These are phyloP conservation scores for Gossypioides kirkii DNA, from an alignment of 345 rosid species.

Conservation along the genomic window DNA sequence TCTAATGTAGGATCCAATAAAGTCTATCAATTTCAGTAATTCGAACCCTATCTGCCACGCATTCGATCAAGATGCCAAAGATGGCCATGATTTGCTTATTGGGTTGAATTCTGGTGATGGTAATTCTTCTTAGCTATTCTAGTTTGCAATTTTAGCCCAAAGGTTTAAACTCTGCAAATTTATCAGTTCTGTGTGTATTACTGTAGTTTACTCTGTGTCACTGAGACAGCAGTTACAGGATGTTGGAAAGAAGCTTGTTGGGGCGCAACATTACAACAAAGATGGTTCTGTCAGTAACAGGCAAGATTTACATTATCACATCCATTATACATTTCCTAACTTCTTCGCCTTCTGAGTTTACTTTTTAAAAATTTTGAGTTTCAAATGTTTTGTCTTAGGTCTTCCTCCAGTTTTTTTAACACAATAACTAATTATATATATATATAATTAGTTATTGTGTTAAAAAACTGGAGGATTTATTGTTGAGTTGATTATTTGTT, in stretches of 20 bases:
- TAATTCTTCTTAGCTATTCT: conserved; percentile 27
- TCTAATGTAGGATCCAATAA: conserved; percentile 84
- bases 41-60: conserved; percentile 94
- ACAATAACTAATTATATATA: no score
- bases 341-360: not conserved
- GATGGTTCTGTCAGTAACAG: conserved; percentile 90
- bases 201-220: conserved; percentile 93
- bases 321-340: not conserved
- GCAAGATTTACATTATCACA: conserved; percentile 35
- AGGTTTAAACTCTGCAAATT: conserved; percentile 21
- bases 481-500: no score
- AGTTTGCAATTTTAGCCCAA: conserved; percentile 14
- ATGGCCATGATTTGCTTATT: conserved; percentile 95
- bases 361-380: not conserved
- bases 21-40: conserved; percentile 92
- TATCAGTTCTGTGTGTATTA: conserved; percentile 27
- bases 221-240: conserved; percentile 98
- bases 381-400: not conserved
- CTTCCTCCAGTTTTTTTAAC: no score
- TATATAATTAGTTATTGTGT: no score
- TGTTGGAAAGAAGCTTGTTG: conserved; percentile 90
- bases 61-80: conserved; percentile 91
- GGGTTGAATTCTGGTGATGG: conserved; percentile 97
- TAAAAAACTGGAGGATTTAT: no score
- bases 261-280: conserved; percentile 91